Conservation (phyloP, 1,284 basidiomycete genomes). For the Boletus semigastroideus region DNA sequence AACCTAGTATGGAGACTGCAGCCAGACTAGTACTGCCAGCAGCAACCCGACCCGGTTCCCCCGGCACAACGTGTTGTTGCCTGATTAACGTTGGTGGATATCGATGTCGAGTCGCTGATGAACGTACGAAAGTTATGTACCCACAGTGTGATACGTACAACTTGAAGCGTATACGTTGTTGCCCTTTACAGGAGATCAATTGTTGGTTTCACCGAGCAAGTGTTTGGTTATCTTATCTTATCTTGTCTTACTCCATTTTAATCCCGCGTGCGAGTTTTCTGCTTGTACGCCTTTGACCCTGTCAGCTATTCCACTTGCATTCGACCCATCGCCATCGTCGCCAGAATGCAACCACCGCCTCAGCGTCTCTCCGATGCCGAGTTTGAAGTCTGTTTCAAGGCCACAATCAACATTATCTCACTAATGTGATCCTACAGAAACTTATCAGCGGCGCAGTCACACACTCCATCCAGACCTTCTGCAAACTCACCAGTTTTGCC, state of each 20-base stretch:
- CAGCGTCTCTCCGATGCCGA: constrained; percentile 9
- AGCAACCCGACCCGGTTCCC: too few species aligned
- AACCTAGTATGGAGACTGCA: too few species aligned
- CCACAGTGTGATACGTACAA: too few species aligned
- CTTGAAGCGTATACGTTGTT: too few species aligned
- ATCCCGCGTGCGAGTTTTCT: constrained; percentile 1
- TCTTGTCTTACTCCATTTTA: neutral
- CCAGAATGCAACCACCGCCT: neutral
- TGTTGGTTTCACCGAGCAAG: too few species aligned
- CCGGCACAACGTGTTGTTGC: too few species aligned
- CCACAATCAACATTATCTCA: neutral
- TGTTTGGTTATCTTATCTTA: constrained; percentile 10
- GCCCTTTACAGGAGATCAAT: too few species aligned
- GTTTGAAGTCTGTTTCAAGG: constrained; percentile 18
- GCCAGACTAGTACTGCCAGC: too few species aligned
- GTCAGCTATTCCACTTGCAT: neutral
- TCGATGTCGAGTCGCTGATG: too few species aligned
- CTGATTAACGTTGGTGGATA: too few species aligned
- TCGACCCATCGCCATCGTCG: neutral
- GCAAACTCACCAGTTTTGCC: constrained; percentile 18
- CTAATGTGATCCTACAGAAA: constrained; percentile 7
- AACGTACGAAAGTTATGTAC: too few species aligned
- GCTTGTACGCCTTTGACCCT: neutral
- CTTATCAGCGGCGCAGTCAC: constrained; percentile 15
- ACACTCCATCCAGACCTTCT: constrained; percentile 15